These are phyloP conservation scores for Nakazawaea anatomiae DNA, from an alignment of 805 yeast species.

Conservation along the genomic window DNA sequence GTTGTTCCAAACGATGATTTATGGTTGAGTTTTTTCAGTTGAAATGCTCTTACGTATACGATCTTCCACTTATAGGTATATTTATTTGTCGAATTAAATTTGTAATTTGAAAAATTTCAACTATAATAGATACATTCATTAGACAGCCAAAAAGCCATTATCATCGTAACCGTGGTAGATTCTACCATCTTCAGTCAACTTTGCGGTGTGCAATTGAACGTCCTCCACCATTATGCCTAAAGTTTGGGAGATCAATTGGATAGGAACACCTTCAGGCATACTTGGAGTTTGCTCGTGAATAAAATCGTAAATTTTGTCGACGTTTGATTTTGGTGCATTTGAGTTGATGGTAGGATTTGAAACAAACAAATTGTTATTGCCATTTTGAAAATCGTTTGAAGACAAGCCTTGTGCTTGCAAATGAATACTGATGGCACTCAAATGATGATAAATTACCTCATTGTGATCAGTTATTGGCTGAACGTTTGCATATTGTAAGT, in stretches of 20 bases:
- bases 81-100: too few species aligned
- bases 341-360: slow-evolving; percentile 12
- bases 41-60: slow-evolving; percentile 1
- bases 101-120: too few species aligned
- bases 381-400: slow-evolving; percentile 17
- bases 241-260: slow-evolving; percentile 52
- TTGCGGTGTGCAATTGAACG: slow-evolving; percentile 43
- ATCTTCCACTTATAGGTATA: too few species aligned
- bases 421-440: slow-evolving; percentile 56
- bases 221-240: slow-evolving; percentile 44
- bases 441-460: slow-evolving; percentile 60
- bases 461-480: slow-evolving; percentile 56
- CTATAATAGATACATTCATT: slow-evolving; percentile 26
- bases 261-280: slow-evolving; percentile 76
- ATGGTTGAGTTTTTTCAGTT: slow-evolving; percentile 55
- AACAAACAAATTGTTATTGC: slow-evolving; percentile 33
- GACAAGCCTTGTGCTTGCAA: slow-evolving; percentile 48
- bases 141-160: slow-evolving; percentile 49
- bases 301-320: slow-evolving; percentile 43
- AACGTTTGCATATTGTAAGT: slow-evolving; percentile 58
- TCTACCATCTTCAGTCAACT: slow-evolving; percentile 61
- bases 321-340: slow-evolving; percentile 27
- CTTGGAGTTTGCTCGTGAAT: slow-evolving; percentile 44
- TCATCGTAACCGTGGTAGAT: slow-evolving; percentile 70
- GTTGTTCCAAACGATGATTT: slow-evolving; percentile 50